Evolutionary conservation across 192 early-diverging fungal species (phyloP), one percentile per base, ranked within the genome.

Genomic region (Coemansia sp.): DNA sequence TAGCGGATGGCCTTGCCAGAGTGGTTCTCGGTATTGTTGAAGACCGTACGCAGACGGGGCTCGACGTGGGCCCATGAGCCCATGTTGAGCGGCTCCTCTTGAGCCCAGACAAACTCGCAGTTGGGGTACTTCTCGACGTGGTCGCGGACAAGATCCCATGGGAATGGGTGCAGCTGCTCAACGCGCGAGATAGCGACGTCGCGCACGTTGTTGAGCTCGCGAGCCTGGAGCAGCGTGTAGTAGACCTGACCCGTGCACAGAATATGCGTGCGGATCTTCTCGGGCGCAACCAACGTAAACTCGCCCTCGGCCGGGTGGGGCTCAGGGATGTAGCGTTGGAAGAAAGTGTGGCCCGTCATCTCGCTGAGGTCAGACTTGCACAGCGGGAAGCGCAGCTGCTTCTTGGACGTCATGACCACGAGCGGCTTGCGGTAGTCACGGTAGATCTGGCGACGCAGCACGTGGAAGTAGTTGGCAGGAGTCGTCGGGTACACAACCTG

Each of bases 171-270:
- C 71, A 99, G 79, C 85, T 98, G 97, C 87, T 98, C 97, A 47
- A 98, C 71, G 71, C 96, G 91, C 64, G 94, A 95, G 78, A 99
- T 96, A 60, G 91, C 96, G 47, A 96, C 86, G 79, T 98, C 81
- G 66, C 88, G 81, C 64, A 98, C 84, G 74, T 95, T 89, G 93
- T 99, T 99, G 47, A 93, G 85, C 63, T 92, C 91, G 70, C 95
- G 91, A 15, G 97, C 95, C 76, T 89, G 89, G 67, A 91, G 76
- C 62, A 97, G 87, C 3, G 92, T 86, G 88, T 98, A 99, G 90
- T 99, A 99, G 49, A 99, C 95, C 80, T 99, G 96, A 68, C 97
- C 97, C 49, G 93, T 86, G 81, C 97, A 99, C 86, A 99, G 88
- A 73, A 99, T 90, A 73, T 97, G 90, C 36, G 93, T 95, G 77